Conservation (phyloP, 179 eudicot species). For the Spergularia azorica region DNA sequence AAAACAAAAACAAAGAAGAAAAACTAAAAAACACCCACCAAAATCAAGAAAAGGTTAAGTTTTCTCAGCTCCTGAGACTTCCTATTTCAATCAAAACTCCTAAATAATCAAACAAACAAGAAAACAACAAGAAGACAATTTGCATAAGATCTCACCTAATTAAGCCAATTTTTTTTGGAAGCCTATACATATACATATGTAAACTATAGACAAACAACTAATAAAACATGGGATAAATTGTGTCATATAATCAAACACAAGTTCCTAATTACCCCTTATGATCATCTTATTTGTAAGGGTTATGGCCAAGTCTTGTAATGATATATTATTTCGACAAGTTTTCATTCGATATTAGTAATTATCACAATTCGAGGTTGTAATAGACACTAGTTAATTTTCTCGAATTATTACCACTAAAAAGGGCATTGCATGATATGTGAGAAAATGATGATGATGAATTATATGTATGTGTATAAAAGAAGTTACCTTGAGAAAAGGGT, state of each 20-base stretch:
- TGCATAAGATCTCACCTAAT: conserved; percentile 1
- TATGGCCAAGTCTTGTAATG: too few relatives aligned
- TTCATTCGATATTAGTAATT: too few relatives aligned
- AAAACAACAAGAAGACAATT: conserved; percentile 18
- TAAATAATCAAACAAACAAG: conserved; percentile 19
- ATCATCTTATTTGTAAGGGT: too few relatives aligned
- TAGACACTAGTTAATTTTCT: too few relatives aligned
- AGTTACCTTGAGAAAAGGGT: conserved; percentile 84
- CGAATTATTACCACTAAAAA: too few relatives aligned
- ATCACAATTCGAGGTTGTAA: too few relatives aligned
- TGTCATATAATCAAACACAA: too few relatives aligned
- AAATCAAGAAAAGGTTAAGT: conserved; percentile 13
- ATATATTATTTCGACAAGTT: too few relatives aligned
- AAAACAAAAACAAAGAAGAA: conserved; percentile 17
- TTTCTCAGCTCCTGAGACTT: conserved; percentile 6
- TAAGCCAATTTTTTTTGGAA: not conserved
- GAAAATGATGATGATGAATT: too few relatives aligned
- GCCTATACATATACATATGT: not conserved
- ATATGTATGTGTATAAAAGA: not conserved
- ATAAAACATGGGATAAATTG: too few relatives aligned
- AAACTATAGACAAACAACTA: conserved; percentile 5
- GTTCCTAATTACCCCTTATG: too few relatives aligned
- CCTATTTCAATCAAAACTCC: conserved; percentile 12
- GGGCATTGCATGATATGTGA: too few relatives aligned
- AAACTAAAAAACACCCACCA: conserved; percentile 5